Conservation (phyloP, 352 stramenopile species). For the Peronosclerospora sorghi region DNA sequence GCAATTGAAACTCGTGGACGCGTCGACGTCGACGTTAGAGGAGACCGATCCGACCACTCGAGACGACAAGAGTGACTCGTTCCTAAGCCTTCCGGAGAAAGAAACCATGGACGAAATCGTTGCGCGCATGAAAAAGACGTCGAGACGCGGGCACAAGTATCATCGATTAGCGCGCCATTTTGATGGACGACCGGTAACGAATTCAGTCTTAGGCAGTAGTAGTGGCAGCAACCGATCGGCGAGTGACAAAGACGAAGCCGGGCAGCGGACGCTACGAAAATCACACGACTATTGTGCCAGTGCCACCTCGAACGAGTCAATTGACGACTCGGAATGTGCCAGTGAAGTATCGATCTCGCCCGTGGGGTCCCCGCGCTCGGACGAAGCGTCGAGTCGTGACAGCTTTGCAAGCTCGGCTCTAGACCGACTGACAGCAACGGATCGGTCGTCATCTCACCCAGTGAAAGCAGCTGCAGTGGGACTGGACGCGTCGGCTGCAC, state of each 20-base stretch:
- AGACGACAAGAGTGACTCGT: slow-evolving; percentile 17
- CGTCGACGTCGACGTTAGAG: slow-evolving; percentile 7
- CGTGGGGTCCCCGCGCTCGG: slow-evolving; percentile 8
- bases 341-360: slow-evolving; percentile 26
- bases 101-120: slow-evolving; percentile 17
- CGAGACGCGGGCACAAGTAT: slow-evolving; percentile 23
- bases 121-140: slow-evolving; percentile 9
- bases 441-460: neutral
- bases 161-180: slow-evolving; percentile 18
- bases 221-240: slow-evolving; percentile 11
- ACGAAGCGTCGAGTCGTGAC: slow-evolving; percentile 21
- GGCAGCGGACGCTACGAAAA: slow-evolving; percentile 8
- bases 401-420: slow-evolving; percentile 6
- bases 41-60: slow-evolving; percentile 5
- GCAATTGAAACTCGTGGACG: slow-evolving; percentile 45
- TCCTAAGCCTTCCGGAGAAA: slow-evolving; percentile 20
- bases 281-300: slow-evolving; percentile 21
- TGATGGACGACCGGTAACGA: slow-evolving; percentile 14
- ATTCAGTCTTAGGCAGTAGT: slow-evolving; percentile 9
- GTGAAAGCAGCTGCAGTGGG: neutral
- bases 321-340: slow-evolving; percentile 25
- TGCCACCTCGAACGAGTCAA: slow-evolving; percentile 30
- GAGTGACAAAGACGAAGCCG: slow-evolving; percentile 15
- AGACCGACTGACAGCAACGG: slow-evolving; percentile 3
- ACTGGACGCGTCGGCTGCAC: slow-evolving; percentile 15